These are phyloP conservation scores for Musa schizocarpa DNA, from an alignment of 176 grass and related monocot species.

Conservation along the genomic window DNA sequence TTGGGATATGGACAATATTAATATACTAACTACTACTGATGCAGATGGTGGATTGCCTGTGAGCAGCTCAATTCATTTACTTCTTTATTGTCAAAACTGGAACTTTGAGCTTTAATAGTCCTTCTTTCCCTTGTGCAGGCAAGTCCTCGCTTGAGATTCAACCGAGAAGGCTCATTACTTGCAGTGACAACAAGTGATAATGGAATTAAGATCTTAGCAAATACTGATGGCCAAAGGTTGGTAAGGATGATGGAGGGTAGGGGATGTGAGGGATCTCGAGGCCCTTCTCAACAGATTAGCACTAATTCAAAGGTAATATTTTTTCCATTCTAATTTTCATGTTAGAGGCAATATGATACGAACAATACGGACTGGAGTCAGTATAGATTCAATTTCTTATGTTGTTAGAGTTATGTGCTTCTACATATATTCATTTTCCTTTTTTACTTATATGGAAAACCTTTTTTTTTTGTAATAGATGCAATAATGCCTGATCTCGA, in stretches of 20 bases:
- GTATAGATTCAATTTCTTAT: neutral
- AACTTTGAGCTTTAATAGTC: slow-evolving; percentile 10
- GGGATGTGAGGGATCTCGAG: slow-evolving; percentile 73
- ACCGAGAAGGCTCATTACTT: slow-evolving; percentile 91
- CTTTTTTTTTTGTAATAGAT: neutral
- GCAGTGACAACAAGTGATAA: slow-evolving; percentile 89
- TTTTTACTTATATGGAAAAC: neutral
- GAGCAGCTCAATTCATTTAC: slow-evolving; percentile 20
- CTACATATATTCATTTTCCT: neutral
- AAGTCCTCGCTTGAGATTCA: slow-evolving; percentile 93
- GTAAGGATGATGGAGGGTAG: slow-evolving; percentile 84
- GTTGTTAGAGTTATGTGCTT: neutral
- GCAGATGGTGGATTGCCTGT: slow-evolving; percentile 88
- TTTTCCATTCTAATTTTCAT: neutral
- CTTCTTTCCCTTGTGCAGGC: slow-evolving; percentile 37
- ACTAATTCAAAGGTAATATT: slow-evolving; percentile 38
- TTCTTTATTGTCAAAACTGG: neutral
- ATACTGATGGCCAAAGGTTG: slow-evolving; percentile 87
- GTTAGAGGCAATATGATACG: neutral
- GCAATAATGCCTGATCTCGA: neutral
- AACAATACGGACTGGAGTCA: neutral
- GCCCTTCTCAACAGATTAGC: slow-evolving; percentile 76
- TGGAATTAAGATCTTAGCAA: slow-evolving; percentile 95
- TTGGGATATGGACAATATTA: slow-evolving; percentile 96
- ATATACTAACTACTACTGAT: slow-evolving; percentile 72